A percentile compares a stretch with the other conserved stretches of the same genome.
Conservation (phyloP, 2,329 filamentous ascomycete genomes). For the Aureobasidium pullulans region DNA sequence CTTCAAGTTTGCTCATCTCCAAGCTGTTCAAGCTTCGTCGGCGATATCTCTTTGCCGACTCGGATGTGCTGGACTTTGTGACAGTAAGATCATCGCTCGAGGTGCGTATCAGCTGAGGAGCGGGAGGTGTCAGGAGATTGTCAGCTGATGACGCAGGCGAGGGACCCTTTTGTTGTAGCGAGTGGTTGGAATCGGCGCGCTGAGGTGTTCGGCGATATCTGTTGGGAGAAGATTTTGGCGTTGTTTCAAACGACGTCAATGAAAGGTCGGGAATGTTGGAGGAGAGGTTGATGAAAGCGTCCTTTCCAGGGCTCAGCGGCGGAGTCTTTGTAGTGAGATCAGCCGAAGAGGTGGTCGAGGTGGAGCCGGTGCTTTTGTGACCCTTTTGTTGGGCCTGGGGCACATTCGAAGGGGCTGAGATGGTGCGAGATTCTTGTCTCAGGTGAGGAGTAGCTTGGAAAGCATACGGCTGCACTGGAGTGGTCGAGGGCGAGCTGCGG, state of each 20-base stretch:
- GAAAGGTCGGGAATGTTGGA: conserved; percentile 47
- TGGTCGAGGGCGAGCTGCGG: conserved; percentile 32
- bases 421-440: conserved; percentile 49
- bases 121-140: conserved; percentile 41
- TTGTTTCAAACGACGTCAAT: conserved; percentile 48
- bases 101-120: conserved; percentile 20
- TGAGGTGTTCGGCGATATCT: conserved; percentile 67
- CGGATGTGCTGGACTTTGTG: conserved; percentile 49
- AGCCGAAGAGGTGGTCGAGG: conserved; percentile 35
- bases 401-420: conserved; percentile 42
- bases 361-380: conserved; percentile 45
- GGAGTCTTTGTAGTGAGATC: conserved; percentile 15
- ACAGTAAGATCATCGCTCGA: conserved; percentile 64
- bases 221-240: conserved; percentile 66
- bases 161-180: conserved; percentile 23
- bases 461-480: conserved; percentile 44
- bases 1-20: conserved; percentile 28
- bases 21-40: conserved; percentile 74
- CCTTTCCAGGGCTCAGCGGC: conserved; percentile 22
- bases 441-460: conserved; percentile 48
- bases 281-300: conserved; percentile 41
- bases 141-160: conserved; percentile 40
- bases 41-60: conserved; percentile 68
- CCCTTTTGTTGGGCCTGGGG: conserved; percentile 26
- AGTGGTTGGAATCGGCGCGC: conserved; percentile 43